Base-by-base conservation (phyloP, 768 basidiomycete species). In the Lactarius quietus region DNA sequence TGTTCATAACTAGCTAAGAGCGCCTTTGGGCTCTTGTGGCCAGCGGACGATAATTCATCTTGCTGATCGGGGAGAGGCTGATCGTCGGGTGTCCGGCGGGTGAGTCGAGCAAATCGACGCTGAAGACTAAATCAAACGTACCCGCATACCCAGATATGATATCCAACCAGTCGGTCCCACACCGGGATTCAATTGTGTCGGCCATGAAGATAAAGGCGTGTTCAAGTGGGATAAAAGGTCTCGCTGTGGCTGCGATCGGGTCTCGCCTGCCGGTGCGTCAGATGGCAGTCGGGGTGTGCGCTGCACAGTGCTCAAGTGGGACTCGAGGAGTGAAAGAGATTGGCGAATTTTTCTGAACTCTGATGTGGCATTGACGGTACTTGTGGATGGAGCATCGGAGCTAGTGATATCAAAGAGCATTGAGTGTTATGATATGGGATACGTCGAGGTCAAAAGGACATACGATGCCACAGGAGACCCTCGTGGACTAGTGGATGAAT, bases 341-440 rank as follows among this genome's bases (percentile, higher is more conserved):
- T 69, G 69, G 41, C 69, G 69, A 26, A 69, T 65, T 41, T 65
- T 69, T 31, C 61, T 61, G 31, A 69, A 68, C 14, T 69, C 69
- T 15, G 68, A 63, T 17, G 59, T 69, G 15, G 69, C 58, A 35
- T 65, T 69, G 51, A 68, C 63, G 6, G 62, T 48, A 31, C 63
- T 64, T 17, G 64, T 52, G 0, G 67, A 53, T 1, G 63, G 38
- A 23, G 48, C 14, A 3, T 68, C 60, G 20, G 23, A 41, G n/a
- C 62, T 64, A 20, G 28, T 26, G 36, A 48, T 26, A 29, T 29
- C 36, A 58, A 35, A 28, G 43, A 26, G 8, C 33, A 26, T 33
- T 28, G 31, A 28, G 17, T 36, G 9, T 2, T 35, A 29, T 31
- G 20, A 7, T 1, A 10, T 1, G 15, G 18, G 26, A 31, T 29